Base-by-base conservation (phyloP, 139 green algal genomes). In the Trebouxia sp. region DNA sequence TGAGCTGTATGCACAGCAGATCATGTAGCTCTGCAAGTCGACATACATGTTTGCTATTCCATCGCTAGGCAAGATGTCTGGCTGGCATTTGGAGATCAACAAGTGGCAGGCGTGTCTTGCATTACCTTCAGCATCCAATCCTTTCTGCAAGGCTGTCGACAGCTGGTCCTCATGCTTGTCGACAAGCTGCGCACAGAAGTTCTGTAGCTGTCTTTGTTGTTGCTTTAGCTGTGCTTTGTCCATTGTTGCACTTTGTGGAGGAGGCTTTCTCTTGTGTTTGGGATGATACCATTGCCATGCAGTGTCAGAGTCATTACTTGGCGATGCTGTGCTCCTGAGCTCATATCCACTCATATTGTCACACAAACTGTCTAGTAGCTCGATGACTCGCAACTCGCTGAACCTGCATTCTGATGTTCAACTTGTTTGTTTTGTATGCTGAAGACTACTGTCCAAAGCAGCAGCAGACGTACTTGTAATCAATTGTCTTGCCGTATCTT, bases 401-500 rank as follows among this genome's bases (percentile, higher is more conserved):
- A 91, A 48, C 77, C 88, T 91, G 77, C 28, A 55, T 17, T 12
- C 51, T 28, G 12, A 24, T 30, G n/a, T n/a, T n/a, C n/a, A n/a
- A n/a, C n/a, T n/a, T n/a, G n/a, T n/a, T n/a, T n/a, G n/a, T n/a
- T n/a, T n/a, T n/a, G n/a, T n/a, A n/a, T n/a, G n/a, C n/a, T n/a
- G n/a, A n/a, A n/a, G n/a, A n/a, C n/a, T n/a, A n/a, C n/a, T n/a
- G n/a, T n/a, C n/a, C n/a, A n/a, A 9, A 12, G 5, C 1, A 38
- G 26, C 35, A 22, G 7, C 22, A 26, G 30, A 65, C 83, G 81
- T 81, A 91, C 91, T 88, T 90, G 79, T 94, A 97, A 17, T 92
- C 85, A 1, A 97, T 94, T 7, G 96, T 80, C 67, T 94, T 95
- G 26, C 93, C 93, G 41, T 94, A 95, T 32, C 93, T 82, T 43